A percentile compares a stretch with the other conserved stretches of the same genome.
Conservation (phyloP, 2,329 filamentous ascomycete genomes). For the Sporothrix brasiliensis region DNA sequence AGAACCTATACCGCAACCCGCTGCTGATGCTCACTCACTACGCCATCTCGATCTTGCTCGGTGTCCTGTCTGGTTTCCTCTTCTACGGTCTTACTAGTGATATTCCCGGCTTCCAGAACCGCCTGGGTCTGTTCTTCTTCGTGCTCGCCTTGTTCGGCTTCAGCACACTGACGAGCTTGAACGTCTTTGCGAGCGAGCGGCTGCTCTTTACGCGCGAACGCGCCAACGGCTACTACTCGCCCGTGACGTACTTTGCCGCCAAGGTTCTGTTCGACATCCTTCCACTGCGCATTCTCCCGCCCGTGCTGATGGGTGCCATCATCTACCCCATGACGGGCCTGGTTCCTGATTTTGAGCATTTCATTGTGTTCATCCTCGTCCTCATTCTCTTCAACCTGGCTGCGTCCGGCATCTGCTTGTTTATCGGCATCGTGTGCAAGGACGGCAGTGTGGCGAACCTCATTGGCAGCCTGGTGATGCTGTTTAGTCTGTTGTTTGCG, state of each 20-base stretch:
- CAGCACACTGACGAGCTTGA: conserved; percentile 90
- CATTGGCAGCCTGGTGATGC: conserved; percentile 92
- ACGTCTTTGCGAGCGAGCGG: conserved; percentile 88
- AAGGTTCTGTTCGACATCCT: conserved; percentile 99
- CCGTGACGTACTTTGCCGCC: conserved; percentile 88
- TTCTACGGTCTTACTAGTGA: conserved; percentile 97
- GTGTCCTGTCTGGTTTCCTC: conserved; percentile 89
- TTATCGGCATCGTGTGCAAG: conserved; percentile 93
- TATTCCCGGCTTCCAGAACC: conserved; percentile 96
- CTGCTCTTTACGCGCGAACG: conserved; percentile 90
- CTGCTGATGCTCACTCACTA: conserved; percentile 99
- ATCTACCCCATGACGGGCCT: conserved; percentile 98
- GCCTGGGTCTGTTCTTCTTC: conserved; percentile 97
- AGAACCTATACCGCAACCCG: conserved; percentile 94
- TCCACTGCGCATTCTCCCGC: conserved; percentile 89
- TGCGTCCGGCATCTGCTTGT: conserved; percentile 88
- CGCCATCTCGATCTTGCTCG: conserved; percentile 91
- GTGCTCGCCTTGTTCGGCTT: conserved; percentile 94
- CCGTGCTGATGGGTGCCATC: conserved; percentile 92
- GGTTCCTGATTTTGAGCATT: conserved; percentile 77
- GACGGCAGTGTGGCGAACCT: conserved; percentile 90
- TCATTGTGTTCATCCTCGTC: conserved; percentile 88
- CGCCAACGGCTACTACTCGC: conserved; percentile 95
- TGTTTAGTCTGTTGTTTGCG: conserved; percentile 93
- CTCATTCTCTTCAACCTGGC: conserved; percentile 95